Conservation (phyloP, 2,329 filamentous ascomycete genomes). For the Alternaria sp. region DNA sequence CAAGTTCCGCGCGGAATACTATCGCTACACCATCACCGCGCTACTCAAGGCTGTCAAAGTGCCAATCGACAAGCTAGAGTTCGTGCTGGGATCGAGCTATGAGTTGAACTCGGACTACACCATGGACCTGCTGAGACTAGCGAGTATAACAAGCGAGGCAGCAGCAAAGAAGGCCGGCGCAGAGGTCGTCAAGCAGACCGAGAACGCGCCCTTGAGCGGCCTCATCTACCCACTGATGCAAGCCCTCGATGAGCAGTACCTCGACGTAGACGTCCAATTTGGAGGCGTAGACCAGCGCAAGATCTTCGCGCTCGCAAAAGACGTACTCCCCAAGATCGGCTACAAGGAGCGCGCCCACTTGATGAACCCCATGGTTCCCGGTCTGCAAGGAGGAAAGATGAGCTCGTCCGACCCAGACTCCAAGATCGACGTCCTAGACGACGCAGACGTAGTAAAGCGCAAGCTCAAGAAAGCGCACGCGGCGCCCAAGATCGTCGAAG, state of each 20-base stretch:
- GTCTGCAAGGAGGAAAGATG: slow-evolving; percentile 85
- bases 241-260: slow-evolving; percentile 81
- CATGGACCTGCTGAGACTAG: slow-evolving; percentile 86
- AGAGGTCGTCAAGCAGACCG: slow-evolving; percentile 92
- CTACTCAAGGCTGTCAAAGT: slow-evolving; percentile 81
- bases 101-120: slow-evolving; percentile 73
- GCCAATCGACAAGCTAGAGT: slow-evolving; percentile 77
- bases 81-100: slow-evolving; percentile 85
- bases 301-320: slow-evolving; percentile 84
- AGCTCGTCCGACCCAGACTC: slow-evolving; percentile 70
- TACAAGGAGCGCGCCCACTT: slow-evolving; percentile 77
- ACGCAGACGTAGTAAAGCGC: slow-evolving; percentile 74
- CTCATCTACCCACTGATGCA: slow-evolving; percentile 88
- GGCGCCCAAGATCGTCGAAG: slow-evolving; percentile 76
- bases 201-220: slow-evolving; percentile 75
- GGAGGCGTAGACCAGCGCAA: slow-evolving; percentile 82
- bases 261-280: slow-evolving; percentile 87
- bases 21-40: slow-evolving; percentile 75
- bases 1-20: slow-evolving; percentile 81
- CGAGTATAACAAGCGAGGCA: slow-evolving; percentile 73
- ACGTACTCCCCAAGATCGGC: slow-evolving; percentile 83
- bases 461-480: slow-evolving; percentile 76
- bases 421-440: slow-evolving; percentile 93
- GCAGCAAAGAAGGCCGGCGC: slow-evolving; percentile 89
- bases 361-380: slow-evolving; percentile 89